These are phyloP conservation scores for Xylaria sp. DNA, from an alignment of 2,329 filamentous ascomycete genomes.

Conservation along the genomic window DNA sequence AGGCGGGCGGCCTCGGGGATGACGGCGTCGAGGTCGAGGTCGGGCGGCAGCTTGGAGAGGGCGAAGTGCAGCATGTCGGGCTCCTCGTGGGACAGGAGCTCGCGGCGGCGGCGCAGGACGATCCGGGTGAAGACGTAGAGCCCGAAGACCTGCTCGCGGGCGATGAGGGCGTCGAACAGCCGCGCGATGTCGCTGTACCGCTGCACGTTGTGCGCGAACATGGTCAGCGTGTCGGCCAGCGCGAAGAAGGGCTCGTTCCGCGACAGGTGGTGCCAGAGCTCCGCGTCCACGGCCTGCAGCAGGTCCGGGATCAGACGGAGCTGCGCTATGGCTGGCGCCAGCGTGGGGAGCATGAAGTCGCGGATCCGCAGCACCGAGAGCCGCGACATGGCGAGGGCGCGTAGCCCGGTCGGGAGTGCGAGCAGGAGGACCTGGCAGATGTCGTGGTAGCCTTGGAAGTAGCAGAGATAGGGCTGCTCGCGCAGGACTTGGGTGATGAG, in stretches of 20 bases:
- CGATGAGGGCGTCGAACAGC: constrained; percentile 91
- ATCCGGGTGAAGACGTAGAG: constrained; percentile 94
- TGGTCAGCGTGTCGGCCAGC: constrained; percentile 88
- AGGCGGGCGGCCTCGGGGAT: constrained; percentile 73
- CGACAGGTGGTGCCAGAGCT: constrained; percentile 78
- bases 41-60: constrained; percentile 84
- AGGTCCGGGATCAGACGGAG: constrained; percentile 89
- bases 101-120: constrained; percentile 79
- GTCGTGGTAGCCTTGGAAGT: constrained; percentile 99
- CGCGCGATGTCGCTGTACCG: constrained; percentile 88
- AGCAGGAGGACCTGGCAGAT: constrained; percentile 96
- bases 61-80: constrained; percentile 92
- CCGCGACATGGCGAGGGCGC: constrained; percentile 74
- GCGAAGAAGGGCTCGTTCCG: constrained; percentile 89
- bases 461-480: constrained; percentile 83
- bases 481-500: constrained; percentile 86
- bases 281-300: constrained; percentile 75
- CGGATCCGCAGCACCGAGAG: constrained; percentile 90
- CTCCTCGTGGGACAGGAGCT: constrained; percentile 84
- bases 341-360: constrained; percentile 95
- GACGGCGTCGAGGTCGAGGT: constrained; percentile 81
- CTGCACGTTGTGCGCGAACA: constrained; percentile 97
- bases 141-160: constrained; percentile 85
- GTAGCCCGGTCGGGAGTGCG: constrained; percentile 73
- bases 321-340: constrained; percentile 83